Evolutionary conservation across 768 basidiomycete species (phyloP).

Genomic region (Lentinula detonsa): DNA sequence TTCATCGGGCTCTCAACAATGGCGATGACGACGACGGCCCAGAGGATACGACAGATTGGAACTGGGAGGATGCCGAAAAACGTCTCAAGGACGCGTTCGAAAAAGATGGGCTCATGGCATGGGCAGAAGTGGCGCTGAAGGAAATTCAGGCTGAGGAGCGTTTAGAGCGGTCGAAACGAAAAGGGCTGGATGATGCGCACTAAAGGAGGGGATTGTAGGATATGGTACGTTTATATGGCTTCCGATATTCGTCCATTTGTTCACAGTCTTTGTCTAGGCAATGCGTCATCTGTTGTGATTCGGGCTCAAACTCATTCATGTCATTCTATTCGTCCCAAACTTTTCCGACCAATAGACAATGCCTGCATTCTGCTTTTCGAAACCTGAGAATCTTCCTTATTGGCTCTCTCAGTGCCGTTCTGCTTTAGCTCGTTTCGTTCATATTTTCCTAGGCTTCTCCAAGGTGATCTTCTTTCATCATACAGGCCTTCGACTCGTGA

Average conservation of each 20-base stretch:
- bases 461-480: neutral
- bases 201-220: neutral
- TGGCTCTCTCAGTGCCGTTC: neutral
- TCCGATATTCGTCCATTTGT: neutral
- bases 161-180: neutral
- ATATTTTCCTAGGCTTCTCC: neutral
- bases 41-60: conserved; percentile 19
- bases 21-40: neutral
- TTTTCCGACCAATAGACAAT: neutral
- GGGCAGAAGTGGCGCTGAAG: conserved; percentile 27
- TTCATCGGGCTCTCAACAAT: conserved; percentile 24
- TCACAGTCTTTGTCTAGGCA: neutral
- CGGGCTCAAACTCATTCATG: too few species aligned
- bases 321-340: neutral
- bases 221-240: neutral
- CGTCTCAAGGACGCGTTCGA: conserved; percentile 36
- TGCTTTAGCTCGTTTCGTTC: neutral
- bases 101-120: conserved; percentile 29
- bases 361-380: neutral
- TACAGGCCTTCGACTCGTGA: neutral
- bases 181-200: neutral
- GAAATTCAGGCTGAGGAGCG: conserved; percentile 34
- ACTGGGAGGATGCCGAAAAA: conserved; percentile 27
- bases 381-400: neutral
- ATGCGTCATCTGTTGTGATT: neutral